A percentile compares a stretch with the other conserved stretches of the same genome.
Conservation (phyloP, 345 rosid species). For the Litchi chinensis region DNA sequence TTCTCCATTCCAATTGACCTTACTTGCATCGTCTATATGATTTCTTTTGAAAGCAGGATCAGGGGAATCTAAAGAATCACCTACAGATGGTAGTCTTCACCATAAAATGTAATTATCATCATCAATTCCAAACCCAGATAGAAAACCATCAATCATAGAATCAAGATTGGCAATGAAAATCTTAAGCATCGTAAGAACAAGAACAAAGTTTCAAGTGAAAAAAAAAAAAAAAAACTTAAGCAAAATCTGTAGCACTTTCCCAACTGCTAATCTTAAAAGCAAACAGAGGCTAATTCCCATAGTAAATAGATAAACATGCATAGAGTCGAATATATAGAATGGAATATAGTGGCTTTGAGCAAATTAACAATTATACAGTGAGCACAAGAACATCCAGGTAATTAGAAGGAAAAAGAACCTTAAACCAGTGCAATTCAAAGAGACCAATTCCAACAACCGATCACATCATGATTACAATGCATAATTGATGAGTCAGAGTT, state of each 20-base stretch:
- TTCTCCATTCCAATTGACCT: slow-evolving; percentile 31
- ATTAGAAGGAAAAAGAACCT: neutral
- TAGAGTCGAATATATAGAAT: neutral
- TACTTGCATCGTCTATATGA: slow-evolving; percentile 29
- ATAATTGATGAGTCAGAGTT: neutral
- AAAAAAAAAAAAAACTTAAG: neutral
- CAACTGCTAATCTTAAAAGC: neutral
- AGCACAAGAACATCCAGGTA: neutral
- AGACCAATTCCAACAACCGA: neutral
- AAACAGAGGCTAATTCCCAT: neutral
- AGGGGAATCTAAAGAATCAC: slow-evolving; percentile 31
- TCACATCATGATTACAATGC: neutral
- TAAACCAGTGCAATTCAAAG: neutral
- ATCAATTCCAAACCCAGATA: slow-evolving; percentile 12
- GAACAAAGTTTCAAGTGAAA: neutral
- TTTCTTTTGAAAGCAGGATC: slow-evolving; percentile 26
- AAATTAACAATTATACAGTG: neutral
- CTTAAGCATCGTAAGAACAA: slow-evolving; percentile 7
- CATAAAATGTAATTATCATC: slow-evolving; percentile 12
- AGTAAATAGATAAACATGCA: neutral
- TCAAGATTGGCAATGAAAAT: neutral
- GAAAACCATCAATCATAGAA: neutral
- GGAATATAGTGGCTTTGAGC: neutral
- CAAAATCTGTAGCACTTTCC: neutral
- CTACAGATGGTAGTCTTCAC: slow-evolving; percentile 31